Evolutionary conservation across 768 basidiomycete genomes (phyloP), one percentile per base, ranked within the genome.

Genomic region (Termitomyces sp.): DNA sequence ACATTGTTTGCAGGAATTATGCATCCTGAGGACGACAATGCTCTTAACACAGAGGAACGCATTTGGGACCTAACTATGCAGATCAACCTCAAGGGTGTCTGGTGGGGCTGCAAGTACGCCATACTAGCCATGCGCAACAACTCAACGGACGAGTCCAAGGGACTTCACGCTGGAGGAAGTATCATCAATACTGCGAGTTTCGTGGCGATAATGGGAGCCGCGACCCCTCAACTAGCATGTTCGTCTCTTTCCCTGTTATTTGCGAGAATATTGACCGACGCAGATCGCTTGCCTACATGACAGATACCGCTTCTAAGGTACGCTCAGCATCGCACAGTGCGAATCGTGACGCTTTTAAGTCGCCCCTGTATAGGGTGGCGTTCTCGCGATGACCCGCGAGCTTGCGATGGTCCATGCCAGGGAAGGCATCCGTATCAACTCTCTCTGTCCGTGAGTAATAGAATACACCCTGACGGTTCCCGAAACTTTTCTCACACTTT

Each of bases 141-240:
- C 74, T 84, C 92, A 12, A 84, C 84, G 48, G 95, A 98, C 58
- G 81, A 82, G 60, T 75, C 82, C 61, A 93, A 88, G 72, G 90
- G 91, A 4, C 82, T 98, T 13, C 87, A 82, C 67, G 75, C 78
- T 12, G 92, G 92, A 47, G 92, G 92, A 58, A 93, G 91, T 66
- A 95, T 99, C 76, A 98, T 98, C 76, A 98, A 98, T 75, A 95
- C 93, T 11, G 96, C 97, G 3, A 95, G 93, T 68, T 99, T 99
- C 70, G 97, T 99, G 20, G 95, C 95, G 15, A 74, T 94, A 60
- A 76, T 96, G 80, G 97, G 97, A 39, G 97, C 97, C 55, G 97
- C 97, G 11, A 98, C 97, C 2, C 95, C 97, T 55, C 97, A 99
- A 70, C 76, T 99, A n/a, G 97, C 97, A 55, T 99, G 94, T 95